These are phyloP conservation scores for Coemansia sp. DNA, from an alignment of 371 early-diverging fungal genomes.

Conservation along the genomic window DNA sequence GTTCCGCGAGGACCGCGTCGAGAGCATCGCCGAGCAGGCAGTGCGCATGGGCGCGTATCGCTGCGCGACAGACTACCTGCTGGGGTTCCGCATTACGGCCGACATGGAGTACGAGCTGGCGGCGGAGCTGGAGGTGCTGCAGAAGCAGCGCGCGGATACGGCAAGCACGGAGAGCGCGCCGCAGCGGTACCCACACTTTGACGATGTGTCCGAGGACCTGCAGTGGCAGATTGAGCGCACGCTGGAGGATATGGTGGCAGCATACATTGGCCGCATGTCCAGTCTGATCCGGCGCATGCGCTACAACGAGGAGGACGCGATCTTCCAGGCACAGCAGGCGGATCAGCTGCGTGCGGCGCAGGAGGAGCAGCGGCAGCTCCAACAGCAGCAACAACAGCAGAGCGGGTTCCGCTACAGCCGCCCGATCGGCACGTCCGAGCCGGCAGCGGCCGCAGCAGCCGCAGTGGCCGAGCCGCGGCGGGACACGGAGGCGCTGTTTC, in stretches of 20 bases:
- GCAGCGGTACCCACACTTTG: constrained; percentile 34
- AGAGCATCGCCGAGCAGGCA: constrained; percentile 60
- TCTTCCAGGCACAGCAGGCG: constrained; percentile 51
- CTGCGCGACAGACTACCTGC: constrained; percentile 68
- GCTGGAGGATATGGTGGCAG: constrained; percentile 53
- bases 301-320: constrained; percentile 73
- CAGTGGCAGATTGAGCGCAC: constrained; percentile 57
- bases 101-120: constrained; percentile 43
- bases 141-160: constrained; percentile 18
- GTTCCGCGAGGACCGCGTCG: constrained; percentile 60
- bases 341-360: constrained; percentile 35
- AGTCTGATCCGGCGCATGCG: constrained; percentile 63
- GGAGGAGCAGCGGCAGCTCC: constrained; percentile 34
- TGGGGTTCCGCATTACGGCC: constrained; percentile 58
- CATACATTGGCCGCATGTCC: constrained; percentile 59
- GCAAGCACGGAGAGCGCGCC: not conserved
- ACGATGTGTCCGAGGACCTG: constrained; percentile 53
- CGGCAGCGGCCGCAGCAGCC: constrained; percentile 3
- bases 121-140: constrained; percentile 34
- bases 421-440: not conserved
- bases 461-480: constrained; percentile 39
- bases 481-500: constrained; percentile 67
- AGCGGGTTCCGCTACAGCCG: constrained; percentile 40
- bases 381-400: constrained; percentile 37
- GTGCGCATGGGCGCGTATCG: constrained; percentile 62